Evolutionary conservation across 371 early-diverging fungal species (phyloP).

Genomic region (Mucor lusitanicus): DNA sequence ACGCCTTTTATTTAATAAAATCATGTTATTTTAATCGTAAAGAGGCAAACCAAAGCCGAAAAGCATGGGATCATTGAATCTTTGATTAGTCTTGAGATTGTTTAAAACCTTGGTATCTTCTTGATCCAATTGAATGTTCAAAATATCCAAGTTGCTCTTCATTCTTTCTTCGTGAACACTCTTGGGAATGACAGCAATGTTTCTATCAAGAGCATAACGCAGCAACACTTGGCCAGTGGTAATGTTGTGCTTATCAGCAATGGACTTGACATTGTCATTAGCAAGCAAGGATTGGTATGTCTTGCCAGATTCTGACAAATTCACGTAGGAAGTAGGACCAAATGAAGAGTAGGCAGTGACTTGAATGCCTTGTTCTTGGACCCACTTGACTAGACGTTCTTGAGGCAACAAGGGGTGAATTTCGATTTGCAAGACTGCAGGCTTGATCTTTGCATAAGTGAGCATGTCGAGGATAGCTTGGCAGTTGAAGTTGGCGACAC

Average conservation of each 20-base stretch:
- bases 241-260: slow-evolving; percentile 27
- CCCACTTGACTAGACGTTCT: slow-evolving; percentile 45
- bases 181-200: slow-evolving; percentile 71
- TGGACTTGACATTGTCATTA: slow-evolving; percentile 28
- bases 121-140: slow-evolving; percentile 30
- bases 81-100: slow-evolving; percentile 19
- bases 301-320: slow-evolving; percentile 50
- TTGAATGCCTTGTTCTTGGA: slow-evolving; percentile 38
- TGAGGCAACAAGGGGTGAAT: slow-evolving; percentile 74
- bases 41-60: slow-evolving; percentile 40
- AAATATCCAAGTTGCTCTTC: slow-evolving; percentile 39
- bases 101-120: slow-evolving; percentile 29
- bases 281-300: slow-evolving; percentile 31
- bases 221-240: slow-evolving; percentile 43
- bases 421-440: slow-evolving; percentile 57
- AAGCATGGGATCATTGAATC: slow-evolving; percentile 32
- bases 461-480: slow-evolving; percentile 42
- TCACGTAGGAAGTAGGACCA: slow-evolving; percentile 59
- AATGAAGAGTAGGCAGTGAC: slow-evolving; percentile 70
- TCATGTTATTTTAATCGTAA: slow-evolving; percentile 27
- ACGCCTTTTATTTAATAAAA: not conserved
- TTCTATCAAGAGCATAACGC: slow-evolving; percentile 60
- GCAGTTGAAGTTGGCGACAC: slow-evolving; percentile 62
- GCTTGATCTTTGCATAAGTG: slow-evolving; percentile 45
- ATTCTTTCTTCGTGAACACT: slow-evolving; percentile 53